Base-by-base conservation (phyloP, 75 land plant species). In the Cupressus sempervirens region DNA sequence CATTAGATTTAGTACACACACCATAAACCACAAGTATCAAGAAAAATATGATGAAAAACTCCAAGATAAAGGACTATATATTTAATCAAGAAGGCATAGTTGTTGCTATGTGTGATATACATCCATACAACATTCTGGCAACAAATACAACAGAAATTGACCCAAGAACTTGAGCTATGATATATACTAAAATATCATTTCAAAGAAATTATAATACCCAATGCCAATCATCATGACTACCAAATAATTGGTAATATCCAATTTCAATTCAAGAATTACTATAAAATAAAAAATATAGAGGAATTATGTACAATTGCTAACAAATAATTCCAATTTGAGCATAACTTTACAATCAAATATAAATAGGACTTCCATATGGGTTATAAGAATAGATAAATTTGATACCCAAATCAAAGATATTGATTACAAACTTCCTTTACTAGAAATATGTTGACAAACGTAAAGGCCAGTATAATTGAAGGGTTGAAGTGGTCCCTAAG, bases 1-100 rank as follows among this genome's bases (percentile, higher is more conserved):
- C 96, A 84, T 94, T 89, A 20, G 90, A 89, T 65, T 93, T 95
- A 6, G 95, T 94, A 56, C 94, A 89, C 1, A 93, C 98, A 2
- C 92, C 95, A 26, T 92, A 92, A 35, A 96, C 91, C 67, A 94
- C 94, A 79, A 96, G 94, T 95, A 96, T 93, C 86, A 96, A 90
- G 82, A 92, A 86, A 88, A 92, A 94, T 36, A 96, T 89, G 88
- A 94, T 91, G 82, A 96, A 80, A 65, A 94, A 85, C 86, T 96
- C 98, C 7, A 91, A 11, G 34, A 86, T 87, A 58, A 96, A 88
- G 18, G 98, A 89, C 77, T 96, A 95, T n/a, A 88, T 12, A 30
- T 87, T 86, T 0, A 91, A 86, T 3, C 94, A 94, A 1, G 89
- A 43, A 10, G 96, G 98, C 0, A 86, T 12, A 1, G 96, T 91